phyloP scores from a whole-genome alignment of 257 asterid genomes.

The Oldenlandia corymbosa region DNA sequence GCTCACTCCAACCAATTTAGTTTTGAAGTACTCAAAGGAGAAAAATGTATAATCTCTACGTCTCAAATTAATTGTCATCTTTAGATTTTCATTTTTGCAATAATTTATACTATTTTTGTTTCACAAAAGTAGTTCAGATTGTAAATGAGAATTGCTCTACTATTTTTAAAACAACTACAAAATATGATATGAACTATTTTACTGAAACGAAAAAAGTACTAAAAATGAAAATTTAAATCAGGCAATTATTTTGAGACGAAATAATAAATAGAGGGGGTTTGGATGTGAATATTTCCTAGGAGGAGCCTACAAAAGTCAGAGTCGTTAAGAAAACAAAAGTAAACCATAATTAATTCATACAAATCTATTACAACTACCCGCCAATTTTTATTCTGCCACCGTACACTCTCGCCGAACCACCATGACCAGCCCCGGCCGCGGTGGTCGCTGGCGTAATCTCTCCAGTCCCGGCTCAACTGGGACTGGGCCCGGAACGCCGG shows the following conservation, averaged over 20 bases:
- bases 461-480: slow-evolving; percentile 29
- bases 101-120: no score
- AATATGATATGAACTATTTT: no score
- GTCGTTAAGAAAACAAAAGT: slow-evolving; percentile 19
- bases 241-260: not conserved
- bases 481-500: slow-evolving; percentile 25
- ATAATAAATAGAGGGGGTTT: not conserved
- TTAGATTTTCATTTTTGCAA: no score
- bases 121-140: no score
- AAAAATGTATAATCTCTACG: no score
- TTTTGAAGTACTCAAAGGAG: no score
- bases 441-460: slow-evolving; percentile 32
- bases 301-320: slow-evolving; percentile 31
- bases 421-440: slow-evolving; percentile 37
- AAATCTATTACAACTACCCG: slow-evolving; percentile 34
- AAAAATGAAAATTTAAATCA: no score
- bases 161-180: no score
- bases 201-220: no score
- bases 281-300: not conserved
- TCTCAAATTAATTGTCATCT: no score
- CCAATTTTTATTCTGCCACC: slow-evolving; percentile 34
- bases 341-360: slow-evolving; percentile 13
- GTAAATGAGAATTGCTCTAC: no score
- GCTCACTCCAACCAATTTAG: no score
- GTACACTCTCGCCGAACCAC: slow-evolving; percentile 15